phyloP scores from a whole-genome alignment of 2,329 filamentous ascomycete species.

The Conoideocrella luteorostrata region DNA sequence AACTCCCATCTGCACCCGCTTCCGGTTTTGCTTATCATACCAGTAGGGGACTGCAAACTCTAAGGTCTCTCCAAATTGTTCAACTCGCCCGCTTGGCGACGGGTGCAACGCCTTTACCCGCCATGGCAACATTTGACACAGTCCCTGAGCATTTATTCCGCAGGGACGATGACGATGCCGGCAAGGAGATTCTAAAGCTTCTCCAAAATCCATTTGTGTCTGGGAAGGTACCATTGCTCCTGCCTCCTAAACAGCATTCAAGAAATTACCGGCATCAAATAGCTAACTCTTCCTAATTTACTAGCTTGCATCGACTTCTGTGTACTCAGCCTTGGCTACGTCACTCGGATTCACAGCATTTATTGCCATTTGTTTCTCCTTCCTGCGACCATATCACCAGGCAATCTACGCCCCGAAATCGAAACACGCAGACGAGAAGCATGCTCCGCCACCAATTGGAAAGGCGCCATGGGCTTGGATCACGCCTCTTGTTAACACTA shows the following conservation, averaged over 20 bases:
- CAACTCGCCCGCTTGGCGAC: not conserved
- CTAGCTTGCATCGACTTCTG: conserved; percentile 39
- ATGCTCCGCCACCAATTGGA: conserved; percentile 78
- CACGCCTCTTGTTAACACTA: conserved; percentile 67
- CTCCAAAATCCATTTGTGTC: conserved; percentile 44
- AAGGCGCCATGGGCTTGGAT: conserved; percentile 89
- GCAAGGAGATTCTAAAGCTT: conserved; percentile 40
- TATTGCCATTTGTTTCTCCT: conserved; percentile 76
- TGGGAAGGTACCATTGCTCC: conserved; percentile 1
- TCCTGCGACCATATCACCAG: conserved; percentile 84
- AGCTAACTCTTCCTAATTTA: not conserved
- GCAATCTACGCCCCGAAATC: conserved; percentile 91
- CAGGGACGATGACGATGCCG: conserved; percentile 21
- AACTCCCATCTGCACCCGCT: not conserved
- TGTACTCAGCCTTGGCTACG: conserved; percentile 73
- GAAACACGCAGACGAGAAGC: conserved; percentile 85
- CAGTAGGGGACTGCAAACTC: not conserved
- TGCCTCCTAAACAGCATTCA: too few relatives aligned
- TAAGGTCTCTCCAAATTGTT: not conserved
- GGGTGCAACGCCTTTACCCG: not conserved
- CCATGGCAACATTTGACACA: not conserved
- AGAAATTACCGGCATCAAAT: not conserved
- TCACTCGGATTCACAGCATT: conserved; percentile 69
- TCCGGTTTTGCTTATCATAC: not conserved
- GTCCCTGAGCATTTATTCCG: not conserved